These are phyloP conservation scores for Dissoconium aciculare DNA, from an alignment of 2,329 filamentous ascomycete genomes.

Conservation along the genomic window DNA sequence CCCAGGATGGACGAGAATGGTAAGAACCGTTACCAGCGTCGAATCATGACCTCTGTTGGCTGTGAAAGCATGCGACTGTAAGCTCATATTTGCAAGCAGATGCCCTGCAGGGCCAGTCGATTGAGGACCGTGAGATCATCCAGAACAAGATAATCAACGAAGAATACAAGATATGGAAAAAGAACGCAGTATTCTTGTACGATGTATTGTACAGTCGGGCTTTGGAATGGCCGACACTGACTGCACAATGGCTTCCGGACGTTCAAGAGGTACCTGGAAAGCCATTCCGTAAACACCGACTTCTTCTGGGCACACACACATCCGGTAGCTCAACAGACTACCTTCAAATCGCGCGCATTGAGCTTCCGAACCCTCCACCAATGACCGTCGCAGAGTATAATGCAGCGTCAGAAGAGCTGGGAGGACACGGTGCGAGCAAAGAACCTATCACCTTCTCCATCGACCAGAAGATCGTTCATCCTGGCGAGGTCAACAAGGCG, in stretches of 20 bases:
- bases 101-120: constrained; percentile 5
- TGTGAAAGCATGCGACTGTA: too few relatives aligned
- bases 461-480: constrained; percentile 90
- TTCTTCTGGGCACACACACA: constrained; percentile 90
- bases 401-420: constrained; percentile 81
- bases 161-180: constrained; percentile 99
- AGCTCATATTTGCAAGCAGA: constrained; percentile 9
- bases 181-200: constrained; percentile 96
- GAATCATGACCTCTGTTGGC: too few relatives aligned
- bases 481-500: constrained; percentile 95
- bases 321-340: constrained; percentile 76
- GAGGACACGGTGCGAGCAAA: constrained; percentile 68
- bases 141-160: constrained; percentile 90
- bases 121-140: constrained; percentile 25
- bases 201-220: constrained; percentile 93
- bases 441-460: constrained; percentile 79
- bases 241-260: constrained; percentile 96
- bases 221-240: constrained; percentile 92
- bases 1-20: too few relatives aligned
- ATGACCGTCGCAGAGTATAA: constrained; percentile 77
- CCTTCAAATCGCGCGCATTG: constrained; percentile 84
- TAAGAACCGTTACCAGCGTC: too few relatives aligned
- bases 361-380: constrained; percentile 64
- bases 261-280: constrained; percentile 74
- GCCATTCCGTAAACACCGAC: constrained; percentile 71